Base-by-base conservation (phyloP, 257 asterid species). In the Hygrophila difformis region DNA sequence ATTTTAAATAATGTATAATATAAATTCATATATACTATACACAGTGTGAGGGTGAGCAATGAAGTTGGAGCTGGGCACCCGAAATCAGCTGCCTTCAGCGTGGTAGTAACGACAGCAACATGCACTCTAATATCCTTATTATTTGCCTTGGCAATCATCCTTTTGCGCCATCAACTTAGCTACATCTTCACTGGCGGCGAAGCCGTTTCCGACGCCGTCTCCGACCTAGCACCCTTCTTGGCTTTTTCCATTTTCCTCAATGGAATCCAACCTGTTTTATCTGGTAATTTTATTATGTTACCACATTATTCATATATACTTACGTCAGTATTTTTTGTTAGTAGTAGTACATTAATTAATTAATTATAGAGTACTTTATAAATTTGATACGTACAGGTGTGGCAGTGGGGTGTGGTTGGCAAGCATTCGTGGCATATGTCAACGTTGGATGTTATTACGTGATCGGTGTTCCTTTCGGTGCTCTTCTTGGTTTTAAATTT, bases 51-150 rank as follows among this genome's bases (percentile, higher is more conserved):
- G 53, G 84, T 82, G 39, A 71, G 91, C 61, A 82, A 82, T 34
- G 94, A 82, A 55, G 83, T 82, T 1, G 93, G 93, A 1, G 89
- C 89, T 0, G 72, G 79, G 18, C 85, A 78, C 60, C 91, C 94
- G 21, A 82, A 60, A 61, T 81, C 91, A 12, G 94, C 91, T 9
- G 84, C 84, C 9, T 76, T 82, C 22, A 66, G 74, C 13, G 84
- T 79, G 49, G 33, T 71, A 19, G 64, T 82, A 20, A 64, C 76
- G 17, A 79, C 86, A 0, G 40, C 43, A 2, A 51, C 68, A 1
- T 71, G 82, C 1, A 53, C 64, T 41, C 12, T 71, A 0, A 8
- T 82, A 7, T 45, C 84, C 0, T 14, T 59, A 23, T 4, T 67
- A 12, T 59, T 66, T 3, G 74, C 78, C 2, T 0, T 76, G 1